phyloP scores from a whole-genome alignment of 2,329 filamentous ascomycete genomes.

The Venturiaceae sp. region DNA sequence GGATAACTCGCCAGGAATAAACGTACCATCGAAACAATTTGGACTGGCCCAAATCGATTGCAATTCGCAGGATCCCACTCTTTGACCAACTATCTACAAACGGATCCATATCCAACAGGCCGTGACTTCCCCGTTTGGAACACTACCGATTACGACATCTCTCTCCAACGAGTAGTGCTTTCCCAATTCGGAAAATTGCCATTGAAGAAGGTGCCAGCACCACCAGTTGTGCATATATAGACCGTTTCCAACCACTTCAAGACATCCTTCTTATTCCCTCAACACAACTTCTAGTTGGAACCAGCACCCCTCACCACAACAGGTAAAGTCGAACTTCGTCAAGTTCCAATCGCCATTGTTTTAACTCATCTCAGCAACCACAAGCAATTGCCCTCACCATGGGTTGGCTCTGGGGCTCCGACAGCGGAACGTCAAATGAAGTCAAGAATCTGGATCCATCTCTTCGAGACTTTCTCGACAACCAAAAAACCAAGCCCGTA shows the following conservation, averaged over 20 bases:
- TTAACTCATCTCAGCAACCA: not conserved
- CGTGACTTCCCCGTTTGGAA: not conserved
- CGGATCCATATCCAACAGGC: not conserved
- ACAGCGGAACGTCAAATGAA: slow-evolving; percentile 45
- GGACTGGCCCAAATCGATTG: too few relatives aligned
- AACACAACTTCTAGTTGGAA: not conserved
- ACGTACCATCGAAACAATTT: too few relatives aligned
- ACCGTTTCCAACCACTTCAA: not conserved
- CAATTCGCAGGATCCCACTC: too few relatives aligned
- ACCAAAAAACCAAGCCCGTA: slow-evolving; percentile 45
- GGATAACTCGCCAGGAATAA: too few relatives aligned
- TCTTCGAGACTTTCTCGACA: slow-evolving; percentile 74
- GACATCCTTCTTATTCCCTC: not conserved
- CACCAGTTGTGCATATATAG: not conserved
- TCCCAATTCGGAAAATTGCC: not conserved
- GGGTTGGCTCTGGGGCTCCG: slow-evolving; percentile 53
- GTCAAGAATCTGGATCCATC: slow-evolving; percentile 70
- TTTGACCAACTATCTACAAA: too few relatives aligned
- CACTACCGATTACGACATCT: not conserved
- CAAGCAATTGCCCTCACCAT: slow-evolving; percentile 24
- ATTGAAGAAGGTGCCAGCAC: not conserved
- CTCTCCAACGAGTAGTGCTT: not conserved
- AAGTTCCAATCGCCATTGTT: slow-evolving; percentile 6
- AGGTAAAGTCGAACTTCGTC: not conserved
- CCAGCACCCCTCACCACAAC: not conserved